Conservation (phyloP, 805 yeast species). For the Schwanniomyces polymorphus region DNA sequence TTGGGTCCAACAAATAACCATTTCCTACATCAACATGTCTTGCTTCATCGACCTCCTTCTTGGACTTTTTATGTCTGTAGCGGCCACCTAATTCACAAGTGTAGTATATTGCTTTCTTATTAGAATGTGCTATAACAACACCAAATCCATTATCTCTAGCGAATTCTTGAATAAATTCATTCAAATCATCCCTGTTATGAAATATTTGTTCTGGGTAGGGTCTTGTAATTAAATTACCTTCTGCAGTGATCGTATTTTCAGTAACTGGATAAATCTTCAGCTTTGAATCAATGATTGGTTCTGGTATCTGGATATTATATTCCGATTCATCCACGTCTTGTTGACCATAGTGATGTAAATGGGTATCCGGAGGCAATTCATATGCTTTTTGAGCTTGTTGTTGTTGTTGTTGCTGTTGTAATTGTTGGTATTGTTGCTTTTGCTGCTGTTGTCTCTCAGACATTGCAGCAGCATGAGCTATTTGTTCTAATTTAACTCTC, state of each 20-base stretch:
- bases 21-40: slow-evolving; percentile 27
- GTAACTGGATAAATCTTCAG: slow-evolving; percentile 43
- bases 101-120: slow-evolving; percentile 57
- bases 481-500: slow-evolving; percentile 32
- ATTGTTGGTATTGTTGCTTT: slow-evolving; percentile 11
- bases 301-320: slow-evolving; percentile 47
- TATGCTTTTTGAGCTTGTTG: slow-evolving; percentile 12
- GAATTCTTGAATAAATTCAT: slow-evolving; percentile 55
- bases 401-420: slow-evolving; percentile 10
- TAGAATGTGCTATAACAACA: slow-evolving; percentile 59
- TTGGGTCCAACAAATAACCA: slow-evolving; percentile 38
- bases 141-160: slow-evolving; percentile 60
- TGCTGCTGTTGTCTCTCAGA: slow-evolving; percentile 14
- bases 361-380: slow-evolving; percentile 8
- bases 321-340: slow-evolving; percentile 35
- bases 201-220: slow-evolving; percentile 55
- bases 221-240: slow-evolving; percentile 52
- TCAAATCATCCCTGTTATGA: slow-evolving; percentile 48
- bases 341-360: slow-evolving; percentile 7
- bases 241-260: slow-evolving; percentile 47
- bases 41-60: slow-evolving; percentile 20
- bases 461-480: slow-evolving; percentile 23
- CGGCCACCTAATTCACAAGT: slow-evolving; percentile 61
- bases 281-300: slow-evolving; percentile 43
- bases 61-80: slow-evolving; percentile 50